These are phyloP conservation scores for Botryotinia calthae DNA, from an alignment of 2,329 filamentous ascomycete genomes.

Conservation along the genomic window DNA sequence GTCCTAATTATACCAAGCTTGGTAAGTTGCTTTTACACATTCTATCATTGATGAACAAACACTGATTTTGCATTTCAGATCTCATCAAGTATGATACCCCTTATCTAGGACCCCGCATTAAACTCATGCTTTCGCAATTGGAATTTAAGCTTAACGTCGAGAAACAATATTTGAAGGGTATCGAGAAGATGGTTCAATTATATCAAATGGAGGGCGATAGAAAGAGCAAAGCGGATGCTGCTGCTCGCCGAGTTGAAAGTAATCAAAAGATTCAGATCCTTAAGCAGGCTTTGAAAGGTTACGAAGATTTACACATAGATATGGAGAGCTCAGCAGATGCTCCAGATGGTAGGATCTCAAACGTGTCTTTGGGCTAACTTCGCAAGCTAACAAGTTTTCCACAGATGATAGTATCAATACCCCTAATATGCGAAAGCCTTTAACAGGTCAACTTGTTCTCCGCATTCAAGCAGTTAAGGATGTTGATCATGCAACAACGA, in stretches of 20 bases:
- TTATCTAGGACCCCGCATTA: slow-evolving; percentile 92
- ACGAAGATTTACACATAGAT: slow-evolving; percentile 95
- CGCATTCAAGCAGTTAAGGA: slow-evolving; percentile 87
- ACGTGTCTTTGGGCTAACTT: background rate
- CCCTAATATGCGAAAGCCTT: slow-evolving; percentile 91
- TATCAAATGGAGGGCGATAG: slow-evolving; percentile 97
- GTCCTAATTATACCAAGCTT: slow-evolving; percentile 93
- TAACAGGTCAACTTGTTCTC: slow-evolving; percentile 85
- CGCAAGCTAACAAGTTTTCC: slow-evolving; percentile 6
- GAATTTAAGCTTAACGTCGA: slow-evolving; percentile 99
- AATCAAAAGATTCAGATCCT: slow-evolving; percentile 96
- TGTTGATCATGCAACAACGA: slow-evolving; percentile 84
- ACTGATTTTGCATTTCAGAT: slow-evolving; percentile 54
- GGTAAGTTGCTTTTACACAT: slow-evolving; percentile 55
- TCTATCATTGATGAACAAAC: slow-evolving; percentile 11
- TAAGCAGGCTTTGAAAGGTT: slow-evolving; percentile 93
- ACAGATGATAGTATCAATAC: slow-evolving; percentile 94
- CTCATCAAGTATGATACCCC: slow-evolving; percentile 98
- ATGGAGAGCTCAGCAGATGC: slow-evolving; percentile 73
- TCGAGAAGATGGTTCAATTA: slow-evolving; percentile 98
- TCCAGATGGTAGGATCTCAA: slow-evolving; percentile 65
- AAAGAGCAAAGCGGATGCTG: slow-evolving; percentile 91
- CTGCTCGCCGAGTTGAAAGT: slow-evolving; percentile 85
- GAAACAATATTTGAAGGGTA: slow-evolving; percentile 97
- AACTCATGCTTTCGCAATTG: slow-evolving; percentile 97